Evolutionary conservation across 148 eudicot genomes (phyloP).

Genomic region (Rhododendron ovatum): DNA sequence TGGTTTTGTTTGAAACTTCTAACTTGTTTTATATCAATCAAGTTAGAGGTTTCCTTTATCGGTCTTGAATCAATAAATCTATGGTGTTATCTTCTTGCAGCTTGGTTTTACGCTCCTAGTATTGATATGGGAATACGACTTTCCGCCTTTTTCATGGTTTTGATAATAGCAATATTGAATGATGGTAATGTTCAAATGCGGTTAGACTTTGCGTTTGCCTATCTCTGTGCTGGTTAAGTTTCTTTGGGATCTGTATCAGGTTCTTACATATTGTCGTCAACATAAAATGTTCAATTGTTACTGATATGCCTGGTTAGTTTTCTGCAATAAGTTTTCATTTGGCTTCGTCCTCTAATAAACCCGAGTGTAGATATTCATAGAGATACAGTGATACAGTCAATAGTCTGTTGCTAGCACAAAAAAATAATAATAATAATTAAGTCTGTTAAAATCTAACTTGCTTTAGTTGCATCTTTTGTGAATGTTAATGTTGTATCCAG

Average conservation of each 20-base stretch:
- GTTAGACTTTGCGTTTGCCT: neutral
- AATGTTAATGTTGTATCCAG: neutral
- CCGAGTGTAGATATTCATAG: neutral
- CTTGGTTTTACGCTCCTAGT: slow-evolving; percentile 68
- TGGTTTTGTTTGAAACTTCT: neutral
- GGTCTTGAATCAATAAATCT: neutral
- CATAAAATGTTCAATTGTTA: neutral
- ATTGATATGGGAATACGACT: slow-evolving; percentile 70
- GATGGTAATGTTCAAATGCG: slow-evolving; percentile 38
- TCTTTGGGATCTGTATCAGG: neutral
- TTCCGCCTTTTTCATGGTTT: slow-evolving; percentile 80
- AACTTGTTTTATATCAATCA: neutral
- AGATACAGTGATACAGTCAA: neutral
- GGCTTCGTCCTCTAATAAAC: neutral
- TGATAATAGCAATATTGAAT: slow-evolving; percentile 62
- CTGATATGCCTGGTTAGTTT: neutral
- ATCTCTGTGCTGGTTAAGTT: neutral
- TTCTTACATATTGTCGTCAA: neutral
- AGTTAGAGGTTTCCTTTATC: neutral
- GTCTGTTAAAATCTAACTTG: neutral
- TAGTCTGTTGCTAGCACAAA: neutral
- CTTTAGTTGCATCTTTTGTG: neutral
- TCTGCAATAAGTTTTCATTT: neutral
- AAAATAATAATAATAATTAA: too few relatives aligned
- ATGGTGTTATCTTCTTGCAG: slow-evolving; percentile 30